A percentile compares a stretch with the other conserved stretches of the same genome.
These are phyloP conservation scores for Ganoderma resinaceum DNA, from an alignment of 1,284 basidiomycete species.

Conservation along the genomic window DNA sequence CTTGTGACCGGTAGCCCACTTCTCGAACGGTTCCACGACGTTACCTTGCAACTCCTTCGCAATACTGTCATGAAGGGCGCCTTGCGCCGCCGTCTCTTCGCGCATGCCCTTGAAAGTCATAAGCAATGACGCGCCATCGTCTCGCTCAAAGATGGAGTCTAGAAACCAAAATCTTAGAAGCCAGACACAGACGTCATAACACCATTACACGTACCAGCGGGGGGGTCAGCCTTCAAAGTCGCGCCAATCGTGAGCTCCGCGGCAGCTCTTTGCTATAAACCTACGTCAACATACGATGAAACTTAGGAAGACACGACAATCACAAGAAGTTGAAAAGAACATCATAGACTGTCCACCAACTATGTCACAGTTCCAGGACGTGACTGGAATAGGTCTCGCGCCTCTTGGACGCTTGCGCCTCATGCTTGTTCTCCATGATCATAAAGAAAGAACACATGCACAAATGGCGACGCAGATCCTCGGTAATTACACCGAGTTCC, in stretches of 20 bases:
- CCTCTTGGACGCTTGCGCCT: not conserved
- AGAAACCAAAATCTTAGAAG: not conserved
- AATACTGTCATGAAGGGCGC: conserved; percentile 67
- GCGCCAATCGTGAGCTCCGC: conserved; percentile 69
- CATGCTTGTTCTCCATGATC: not conserved
- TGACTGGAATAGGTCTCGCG: not conserved
- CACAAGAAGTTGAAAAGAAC: not conserved
- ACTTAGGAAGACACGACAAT: not conserved
- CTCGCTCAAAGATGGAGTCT: conserved; percentile 73
- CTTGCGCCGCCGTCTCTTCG: conserved; percentile 70
- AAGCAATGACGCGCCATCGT: conserved; percentile 82
- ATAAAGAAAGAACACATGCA: not conserved
- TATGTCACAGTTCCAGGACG: not conserved
- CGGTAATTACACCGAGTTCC: not conserved
- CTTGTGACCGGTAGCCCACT: conserved; percentile 75
- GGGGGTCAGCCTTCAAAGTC: conserved; percentile 59
- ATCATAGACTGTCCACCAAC: not conserved
- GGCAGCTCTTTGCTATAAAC: conserved; percentile 49
- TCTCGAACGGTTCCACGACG: conserved; percentile 77
- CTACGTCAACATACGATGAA: not conserved
- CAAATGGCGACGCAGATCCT: not conserved
- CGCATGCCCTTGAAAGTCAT: conserved; percentile 83
- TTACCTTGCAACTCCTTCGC: conserved; percentile 72
- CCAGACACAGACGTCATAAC: not conserved
- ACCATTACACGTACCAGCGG: conserved; percentile 51